phyloP scores from a whole-genome alignment of 768 basidiomycete species.

The Russula lepida region DNA sequence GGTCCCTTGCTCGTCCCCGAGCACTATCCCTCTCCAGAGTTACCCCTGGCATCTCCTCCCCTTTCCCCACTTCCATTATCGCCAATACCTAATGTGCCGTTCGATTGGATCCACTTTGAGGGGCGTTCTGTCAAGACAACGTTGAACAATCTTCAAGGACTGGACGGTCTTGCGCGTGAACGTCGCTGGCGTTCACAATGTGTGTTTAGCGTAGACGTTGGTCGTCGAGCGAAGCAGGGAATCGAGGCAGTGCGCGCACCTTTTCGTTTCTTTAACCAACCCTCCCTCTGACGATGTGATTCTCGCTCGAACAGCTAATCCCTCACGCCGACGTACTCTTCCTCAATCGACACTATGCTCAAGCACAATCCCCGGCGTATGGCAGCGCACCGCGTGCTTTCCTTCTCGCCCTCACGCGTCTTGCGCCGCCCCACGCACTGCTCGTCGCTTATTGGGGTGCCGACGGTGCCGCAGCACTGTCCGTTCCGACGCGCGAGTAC shows the following conservation, averaged over 20 bases:
- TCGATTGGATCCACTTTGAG: constrained; percentile 85
- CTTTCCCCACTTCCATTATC: constrained; percentile 19
- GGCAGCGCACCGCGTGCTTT: constrained; percentile 65
- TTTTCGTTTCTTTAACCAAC: constrained; percentile 15
- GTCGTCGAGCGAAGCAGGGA: constrained; percentile 64
- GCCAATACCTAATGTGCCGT: constrained; percentile 43
- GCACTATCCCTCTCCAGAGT: constrained; percentile 47
- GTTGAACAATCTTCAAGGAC: constrained; percentile 62
- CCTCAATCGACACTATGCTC: constrained; percentile 63
- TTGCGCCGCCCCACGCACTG: constrained; percentile 63
- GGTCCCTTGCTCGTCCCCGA: constrained; percentile 79
- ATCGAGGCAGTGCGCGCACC: constrained; percentile 59
- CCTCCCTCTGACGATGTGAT: background rate
- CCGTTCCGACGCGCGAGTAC: constrained; percentile 76
- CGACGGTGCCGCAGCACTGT: constrained; percentile 73
- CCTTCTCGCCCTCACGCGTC: constrained; percentile 60
- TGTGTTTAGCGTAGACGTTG: constrained; percentile 74
- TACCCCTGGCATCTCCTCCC: constrained; percentile 20
- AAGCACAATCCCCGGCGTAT: constrained; percentile 49
- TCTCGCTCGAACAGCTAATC: constrained; percentile 47
- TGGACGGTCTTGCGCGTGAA: constrained; percentile 77
- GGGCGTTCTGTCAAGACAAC: constrained; percentile 76
- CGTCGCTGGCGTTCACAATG: constrained; percentile 78
- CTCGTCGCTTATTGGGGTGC: constrained; percentile 77
- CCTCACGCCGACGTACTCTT: constrained; percentile 81